These are phyloP conservation scores for Kazachstania martiniae DNA, from an alignment of 805 yeast genomes.

Conservation along the genomic window DNA sequence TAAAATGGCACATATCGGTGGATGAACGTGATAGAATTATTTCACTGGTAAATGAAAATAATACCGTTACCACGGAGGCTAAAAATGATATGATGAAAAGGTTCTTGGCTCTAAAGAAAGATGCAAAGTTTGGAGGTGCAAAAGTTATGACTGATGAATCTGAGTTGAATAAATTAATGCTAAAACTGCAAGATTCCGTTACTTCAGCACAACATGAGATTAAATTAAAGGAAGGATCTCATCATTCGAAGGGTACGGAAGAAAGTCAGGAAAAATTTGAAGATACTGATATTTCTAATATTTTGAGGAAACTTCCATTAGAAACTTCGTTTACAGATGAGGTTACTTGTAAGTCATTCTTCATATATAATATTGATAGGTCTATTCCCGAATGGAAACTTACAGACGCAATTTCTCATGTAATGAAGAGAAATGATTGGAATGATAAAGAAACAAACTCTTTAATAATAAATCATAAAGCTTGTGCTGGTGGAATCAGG, in stretches of 20 bases:
- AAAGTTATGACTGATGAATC: slow-evolving; percentile 23
- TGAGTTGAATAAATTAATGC: slow-evolving; percentile 43
- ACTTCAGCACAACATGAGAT: background rate
- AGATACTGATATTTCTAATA: slow-evolving; percentile 37
- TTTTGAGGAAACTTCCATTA: slow-evolving; percentile 55
- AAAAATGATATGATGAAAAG: slow-evolving; percentile 43
- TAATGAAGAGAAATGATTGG: slow-evolving; percentile 12
- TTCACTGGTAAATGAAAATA: slow-evolving; percentile 50
- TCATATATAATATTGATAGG: slow-evolving; percentile 63
- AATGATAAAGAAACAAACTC: slow-evolving; percentile 12
- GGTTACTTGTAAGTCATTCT: slow-evolving; percentile 42
- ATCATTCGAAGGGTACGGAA: background rate
- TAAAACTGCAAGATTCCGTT: slow-evolving; percentile 26
- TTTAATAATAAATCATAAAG: slow-evolving; percentile 17
- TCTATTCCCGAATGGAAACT: slow-evolving; percentile 56
- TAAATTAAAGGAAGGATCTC: too few relatives aligned
- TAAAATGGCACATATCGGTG: slow-evolving; percentile 71
- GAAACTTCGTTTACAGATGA: slow-evolving; percentile 41
- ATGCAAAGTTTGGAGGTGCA: slow-evolving; percentile 32
- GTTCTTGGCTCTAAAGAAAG: slow-evolving; percentile 40
- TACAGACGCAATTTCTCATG: slow-evolving; percentile 37
- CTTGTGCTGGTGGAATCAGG: slow-evolving; percentile 20
- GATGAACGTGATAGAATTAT: slow-evolving; percentile 71
- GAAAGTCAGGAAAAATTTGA: background rate
- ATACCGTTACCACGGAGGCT: slow-evolving; percentile 31